phyloP scores from a whole-genome alignment of 2,329 filamentous ascomycete genomes.

The Furcasterigmium furcatum region DNA sequence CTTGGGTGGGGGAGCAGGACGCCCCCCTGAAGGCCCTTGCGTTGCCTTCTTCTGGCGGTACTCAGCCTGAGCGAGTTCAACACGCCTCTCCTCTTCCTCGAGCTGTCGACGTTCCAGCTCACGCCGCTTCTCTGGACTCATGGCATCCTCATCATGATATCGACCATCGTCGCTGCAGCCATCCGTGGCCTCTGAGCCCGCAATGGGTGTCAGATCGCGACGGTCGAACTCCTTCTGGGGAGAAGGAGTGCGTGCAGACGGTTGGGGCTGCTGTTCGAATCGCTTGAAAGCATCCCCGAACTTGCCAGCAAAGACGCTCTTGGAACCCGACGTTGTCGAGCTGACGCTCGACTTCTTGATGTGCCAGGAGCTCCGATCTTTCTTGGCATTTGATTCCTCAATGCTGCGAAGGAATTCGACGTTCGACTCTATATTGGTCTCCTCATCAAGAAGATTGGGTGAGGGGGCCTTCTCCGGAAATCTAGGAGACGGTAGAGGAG shows the following conservation, averaged over 20 bases:
- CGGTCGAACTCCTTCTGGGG: conserved; percentile 45
- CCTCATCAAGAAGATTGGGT: conserved; percentile 45
- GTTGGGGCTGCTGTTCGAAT: conserved; percentile 62
- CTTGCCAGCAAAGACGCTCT: conserved; percentile 79
- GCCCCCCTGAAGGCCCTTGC: conserved; percentile 32
- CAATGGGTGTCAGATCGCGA: conserved; percentile 64
- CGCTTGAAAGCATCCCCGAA: conserved; percentile 93
- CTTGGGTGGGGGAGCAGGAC: conserved; percentile 43
- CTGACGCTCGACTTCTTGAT: conserved; percentile 72
- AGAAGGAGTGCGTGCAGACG: conserved; percentile 40
- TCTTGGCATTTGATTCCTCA: conserved; percentile 62
- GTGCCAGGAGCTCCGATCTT: conserved; percentile 52
- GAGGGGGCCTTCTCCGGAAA: conserved; percentile 34
- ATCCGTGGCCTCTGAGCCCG: conserved; percentile 72
- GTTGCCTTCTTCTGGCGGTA: conserved; percentile 74
- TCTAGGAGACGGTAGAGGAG: conserved; percentile 30
- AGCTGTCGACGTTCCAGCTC: conserved; percentile 82
- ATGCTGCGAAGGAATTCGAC: conserved; percentile 78
- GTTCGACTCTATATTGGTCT: conserved; percentile 70
- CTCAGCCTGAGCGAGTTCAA: conserved; percentile 84
- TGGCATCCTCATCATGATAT: conserved; percentile 63
- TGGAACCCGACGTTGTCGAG: conserved; percentile 66
- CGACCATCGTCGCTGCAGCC: conserved; percentile 65
- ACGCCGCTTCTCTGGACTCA: conserved; percentile 84
- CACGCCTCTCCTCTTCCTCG: conserved; percentile 84